Base-by-base conservation (phyloP, 2,329 filamentous ascomycete genomes). In the Microdochium nivale region DNA sequence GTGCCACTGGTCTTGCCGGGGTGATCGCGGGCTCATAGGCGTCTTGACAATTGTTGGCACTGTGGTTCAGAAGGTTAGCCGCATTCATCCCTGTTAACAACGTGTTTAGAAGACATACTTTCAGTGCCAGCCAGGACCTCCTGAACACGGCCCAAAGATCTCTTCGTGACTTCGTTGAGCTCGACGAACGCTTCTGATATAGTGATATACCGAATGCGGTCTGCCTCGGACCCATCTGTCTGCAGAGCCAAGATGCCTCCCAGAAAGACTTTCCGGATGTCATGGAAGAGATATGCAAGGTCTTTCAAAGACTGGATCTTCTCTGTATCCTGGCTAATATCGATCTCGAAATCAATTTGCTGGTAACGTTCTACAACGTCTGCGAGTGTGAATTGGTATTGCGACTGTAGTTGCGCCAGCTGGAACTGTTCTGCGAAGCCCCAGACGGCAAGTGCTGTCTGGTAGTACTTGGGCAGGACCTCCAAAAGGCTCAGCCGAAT, bases 321-420 rank as follows among this genome's bases (percentile, higher is more conserved):
- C 60, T 90, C 86, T 23, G 78, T 68, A 55, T 95, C 88, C 48
- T 95, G 88, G 53, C 86, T 80, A 47, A 87, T 80, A n/a, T 75
- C 70, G 44, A 82, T 78, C 3, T 78, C 76, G 52, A 86, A 84
- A 1, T 82, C 81, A 7, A 44, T 13, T 13, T 44, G 40, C 44
- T 77, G 71, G 57, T 84, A 77, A n/a, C 85, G 81, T 59, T 89
- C 86, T 21, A 80, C 77, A 33, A 89, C 80, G 64, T 91, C 87
- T 52, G 84, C 79, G 52, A 85, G 79, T 55, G 81, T 87, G 54
- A 92, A 82, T 58, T 91, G 88, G 64, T 92, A 91, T 54, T 92
- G 87, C 63, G 97, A 92, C 61, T 94, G 88, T 65, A 96, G 95
- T 68, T 90, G 94, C 60, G 95, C 90, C 44, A 99, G 72, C 62